Evolutionary conservation across 2,329 filamentous ascomycete species (phyloP), one percentile per base, ranked within the genome.

Genomic region (Sarocladium brachiariae): DNA sequence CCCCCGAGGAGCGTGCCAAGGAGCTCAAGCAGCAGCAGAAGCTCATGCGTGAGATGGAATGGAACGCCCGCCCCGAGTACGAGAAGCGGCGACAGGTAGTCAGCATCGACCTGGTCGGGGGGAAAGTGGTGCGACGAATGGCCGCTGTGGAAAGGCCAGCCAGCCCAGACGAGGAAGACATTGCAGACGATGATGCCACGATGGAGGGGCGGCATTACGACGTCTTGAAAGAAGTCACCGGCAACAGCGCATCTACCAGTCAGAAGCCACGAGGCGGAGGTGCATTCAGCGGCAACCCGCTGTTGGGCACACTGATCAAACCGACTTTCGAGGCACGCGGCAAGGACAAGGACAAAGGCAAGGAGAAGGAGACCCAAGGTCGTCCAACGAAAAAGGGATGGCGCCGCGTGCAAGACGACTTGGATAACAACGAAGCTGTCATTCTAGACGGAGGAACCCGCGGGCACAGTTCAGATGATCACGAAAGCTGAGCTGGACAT

Each of bases 21-120:
- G 89, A 93, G 64, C 70, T 96, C 52, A 95, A 92, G 67, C 79
- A 83, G 52, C 91, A 96, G 68, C 90, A 95, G 68, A 88, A 87
- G 63, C 72, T 91, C 3, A 68, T 95, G 57, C 74, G 89, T 4
- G 89, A 95, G 67, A 84, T 93, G 75, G 88, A 95, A 60, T 95
- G 90, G 83, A 87, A 86, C 57, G 84, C 86, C 3, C 74, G 80
- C 49, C 89, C 90, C 0, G 91, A 95, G 55, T 96, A 90, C 66
- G 91, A 96, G 71, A 95, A 92, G 76, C 78, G 88, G 52, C 81
- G 79, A 58, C 84, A 93, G 53, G 86, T 96, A 1, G 79, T 95
- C 57, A 92, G 87, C 61, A 87, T 96, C 54, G 89, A 96, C 63
- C 70, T 96, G 1, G 83, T 84, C 8, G 85, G 84, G 1, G 84